Evolutionary conservation across 129 eudicot species (phyloP), one percentile per base, ranked within the genome.

Genomic region (Chrysanthemum lavandulifolium): DNA sequence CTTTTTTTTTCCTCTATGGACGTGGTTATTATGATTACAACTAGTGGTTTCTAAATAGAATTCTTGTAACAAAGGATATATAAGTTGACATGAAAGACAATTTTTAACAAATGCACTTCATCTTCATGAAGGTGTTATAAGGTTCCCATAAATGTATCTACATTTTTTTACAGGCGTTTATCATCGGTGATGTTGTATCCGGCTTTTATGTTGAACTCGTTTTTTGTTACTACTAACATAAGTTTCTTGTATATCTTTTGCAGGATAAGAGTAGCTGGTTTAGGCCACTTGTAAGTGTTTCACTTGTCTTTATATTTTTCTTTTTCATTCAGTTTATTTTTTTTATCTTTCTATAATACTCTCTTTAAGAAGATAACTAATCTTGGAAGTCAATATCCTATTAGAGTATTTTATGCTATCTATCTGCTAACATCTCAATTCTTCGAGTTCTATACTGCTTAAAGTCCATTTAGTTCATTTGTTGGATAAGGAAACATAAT

Each of bases 251-350:
- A 40, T 16, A 65, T 16, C 77, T 40, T 40, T 73, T 80, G 67
- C 89, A 89, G 96, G 91, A 64, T 18, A 73, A n/a, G 57, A 55
- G 72, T 53, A 54, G 72, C 59, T 86, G 91, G 91, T 89, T 81
- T 67, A 68, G 53, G 18, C 60, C 16, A 52, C 67, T 4, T 67
- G 96, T 89, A 76, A 86, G 96, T 86, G 63, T 65, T 76, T 72
- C 25, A 40, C 74, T 52, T 40, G 47, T 40, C 10, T 40, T 6
- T 55, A 7, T 13, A 3, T 19, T 7, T 40, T 65, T 23, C 4
- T n/a, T n/a, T 14, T 54, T 27, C 12, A 5, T 10, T 14, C 13
- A 14, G n/a, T 56, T 69, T 50, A 10, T 21, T 40, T 54, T 73
- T 27, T 19, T 61, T 15, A 56, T 53, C 21, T 74, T 50, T 56